phyloP scores from a whole-genome alignment of 2,329 filamentous ascomycete species.

The Cladosporium colombiae region DNA sequence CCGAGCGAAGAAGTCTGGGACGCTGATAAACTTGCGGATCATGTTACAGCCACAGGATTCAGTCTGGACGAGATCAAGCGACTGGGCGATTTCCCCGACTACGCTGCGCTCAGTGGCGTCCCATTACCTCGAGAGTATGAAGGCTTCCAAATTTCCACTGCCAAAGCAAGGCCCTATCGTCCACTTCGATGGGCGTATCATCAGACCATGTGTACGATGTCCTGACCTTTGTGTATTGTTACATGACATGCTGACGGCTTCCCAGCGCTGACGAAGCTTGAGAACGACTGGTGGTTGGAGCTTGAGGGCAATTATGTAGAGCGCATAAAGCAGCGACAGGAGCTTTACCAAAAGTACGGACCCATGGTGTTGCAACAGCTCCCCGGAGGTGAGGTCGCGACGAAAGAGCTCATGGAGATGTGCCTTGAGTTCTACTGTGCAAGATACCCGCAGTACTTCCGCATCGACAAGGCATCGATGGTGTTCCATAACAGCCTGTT shows the following conservation, averaged over 20 bases:
- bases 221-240: background rate
- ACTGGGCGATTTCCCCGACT: slow-evolving; percentile 78
- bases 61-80: slow-evolving; percentile 67
- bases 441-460: slow-evolving; percentile 76
- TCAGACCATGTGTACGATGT: slow-evolving; percentile 80
- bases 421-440: slow-evolving; percentile 74
- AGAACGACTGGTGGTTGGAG: slow-evolving; percentile 87
- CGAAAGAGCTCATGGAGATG: slow-evolving; percentile 89
- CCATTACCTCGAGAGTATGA: slow-evolving; percentile 65
- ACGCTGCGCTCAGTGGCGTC: slow-evolving; percentile 72
- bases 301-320: slow-evolving; percentile 71
- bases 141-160: slow-evolving; percentile 68
- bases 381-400: slow-evolving; percentile 75
- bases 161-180: slow-evolving; percentile 72
- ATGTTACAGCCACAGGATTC: slow-evolving; percentile 64
- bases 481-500: slow-evolving; percentile 71
- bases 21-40: slow-evolving; percentile 25
- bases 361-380: slow-evolving; percentile 65
- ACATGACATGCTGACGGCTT: slow-evolving; percentile 19
- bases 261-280: slow-evolving; percentile 72
- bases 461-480: slow-evolving; percentile 54
- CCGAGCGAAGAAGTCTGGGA: slow-evolving; percentile 30
- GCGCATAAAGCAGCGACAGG: slow-evolving; percentile 68
- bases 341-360: slow-evolving; percentile 64
- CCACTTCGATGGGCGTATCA: slow-evolving; percentile 84